phyloP scores from a whole-genome alignment of 345 rosid genomes.

The Triadica sebifera region DNA sequence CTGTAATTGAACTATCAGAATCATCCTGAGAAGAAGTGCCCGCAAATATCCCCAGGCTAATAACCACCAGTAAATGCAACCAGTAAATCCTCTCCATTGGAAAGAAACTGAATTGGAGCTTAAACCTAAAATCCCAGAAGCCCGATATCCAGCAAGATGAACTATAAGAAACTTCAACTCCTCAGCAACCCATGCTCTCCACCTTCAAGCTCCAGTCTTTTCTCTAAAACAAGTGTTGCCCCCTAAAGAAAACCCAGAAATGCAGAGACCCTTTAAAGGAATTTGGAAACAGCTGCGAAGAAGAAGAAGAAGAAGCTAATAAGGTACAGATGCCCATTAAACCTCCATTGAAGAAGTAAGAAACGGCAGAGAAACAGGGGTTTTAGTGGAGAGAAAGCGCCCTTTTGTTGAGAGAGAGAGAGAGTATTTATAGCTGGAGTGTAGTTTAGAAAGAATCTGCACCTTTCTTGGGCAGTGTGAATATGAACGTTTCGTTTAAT shows the following conservation, averaged over 20 bases:
- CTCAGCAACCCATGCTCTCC: slow-evolving; percentile 11
- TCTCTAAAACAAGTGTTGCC: slow-evolving; percentile 8
- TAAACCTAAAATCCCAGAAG: slow-evolving; percentile 6
- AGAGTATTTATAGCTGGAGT: slow-evolving; percentile 8
- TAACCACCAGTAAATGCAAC: slow-evolving; percentile 30
- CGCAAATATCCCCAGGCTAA: slow-evolving; percentile 18
- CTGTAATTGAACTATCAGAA: slow-evolving; percentile 42
- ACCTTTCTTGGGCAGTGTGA: slow-evolving; percentile 54
- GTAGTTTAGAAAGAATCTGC: slow-evolving; percentile 31
- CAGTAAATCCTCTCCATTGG: slow-evolving; percentile 35
- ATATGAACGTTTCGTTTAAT: slow-evolving; percentile 52
- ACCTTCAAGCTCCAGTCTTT: slow-evolving; percentile 8
- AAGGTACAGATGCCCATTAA: slow-evolving; percentile 22
- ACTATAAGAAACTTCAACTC: background rate
- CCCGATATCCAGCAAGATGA: background rate
- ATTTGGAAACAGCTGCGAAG: slow-evolving; percentile 20
- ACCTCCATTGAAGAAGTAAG: slow-evolving; percentile 32
- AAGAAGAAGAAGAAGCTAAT: slow-evolving; percentile 22
- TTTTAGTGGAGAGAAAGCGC: slow-evolving; percentile 16
- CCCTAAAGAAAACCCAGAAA: slow-evolving; percentile 18
- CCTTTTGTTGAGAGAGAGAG: slow-evolving; percentile 6
- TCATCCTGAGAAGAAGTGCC: slow-evolving; percentile 40
- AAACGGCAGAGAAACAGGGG: slow-evolving; percentile 20
- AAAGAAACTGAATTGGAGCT: background rate
- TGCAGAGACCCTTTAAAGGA: slow-evolving; percentile 19